These are phyloP conservation scores for Lanmaoa rubissima DNA, from an alignment of 768 basidiomycete genomes.

Conservation along the genomic window DNA sequence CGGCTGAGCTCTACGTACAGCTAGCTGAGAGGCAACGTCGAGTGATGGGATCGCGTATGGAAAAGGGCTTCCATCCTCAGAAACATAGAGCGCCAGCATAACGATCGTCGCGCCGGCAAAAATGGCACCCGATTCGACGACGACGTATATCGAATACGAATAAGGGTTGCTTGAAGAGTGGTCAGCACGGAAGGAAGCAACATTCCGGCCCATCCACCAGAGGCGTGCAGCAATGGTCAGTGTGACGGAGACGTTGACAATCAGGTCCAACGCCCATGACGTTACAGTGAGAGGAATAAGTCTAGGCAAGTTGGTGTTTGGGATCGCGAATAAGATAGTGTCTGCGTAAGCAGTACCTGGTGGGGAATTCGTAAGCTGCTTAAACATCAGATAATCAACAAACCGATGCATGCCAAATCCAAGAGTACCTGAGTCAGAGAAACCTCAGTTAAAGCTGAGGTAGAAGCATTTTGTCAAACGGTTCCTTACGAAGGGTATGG, in stretches of 20 bases:
- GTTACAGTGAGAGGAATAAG: conserved; percentile 10
- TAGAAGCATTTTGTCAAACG: neutral
- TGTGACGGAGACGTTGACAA: conserved; percentile 21
- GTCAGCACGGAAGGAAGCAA: conserved; percentile 1
- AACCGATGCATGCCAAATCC: conserved; percentile 20
- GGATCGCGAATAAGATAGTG: conserved; percentile 10
- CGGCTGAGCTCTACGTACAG: conserved; percentile 5
- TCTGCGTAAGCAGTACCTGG: conserved; percentile 11
- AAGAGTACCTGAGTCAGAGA: conserved; percentile 16
- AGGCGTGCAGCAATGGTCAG: conserved; percentile 20
- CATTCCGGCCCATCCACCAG: conserved; percentile 18
- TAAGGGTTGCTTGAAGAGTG: conserved; percentile 10
- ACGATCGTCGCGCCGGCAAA: conserved; percentile 18
- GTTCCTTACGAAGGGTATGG: conserved; percentile 17
- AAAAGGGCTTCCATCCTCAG: conserved; percentile 6
- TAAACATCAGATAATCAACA: neutral
- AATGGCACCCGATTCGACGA: conserved; percentile 22
- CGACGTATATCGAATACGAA: conserved; percentile 14
- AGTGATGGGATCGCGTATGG: conserved; percentile 15
- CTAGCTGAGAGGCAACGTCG: conserved; percentile 18
- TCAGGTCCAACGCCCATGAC: conserved; percentile 22
- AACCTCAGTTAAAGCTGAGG: neutral
- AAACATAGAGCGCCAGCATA: conserved; percentile 14
- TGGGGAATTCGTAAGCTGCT: neutral
- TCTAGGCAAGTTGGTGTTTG: conserved; percentile 1